phyloP scores from a whole-genome alignment of 305 asterid genomes.

The Rubia tinctorum region DNA sequence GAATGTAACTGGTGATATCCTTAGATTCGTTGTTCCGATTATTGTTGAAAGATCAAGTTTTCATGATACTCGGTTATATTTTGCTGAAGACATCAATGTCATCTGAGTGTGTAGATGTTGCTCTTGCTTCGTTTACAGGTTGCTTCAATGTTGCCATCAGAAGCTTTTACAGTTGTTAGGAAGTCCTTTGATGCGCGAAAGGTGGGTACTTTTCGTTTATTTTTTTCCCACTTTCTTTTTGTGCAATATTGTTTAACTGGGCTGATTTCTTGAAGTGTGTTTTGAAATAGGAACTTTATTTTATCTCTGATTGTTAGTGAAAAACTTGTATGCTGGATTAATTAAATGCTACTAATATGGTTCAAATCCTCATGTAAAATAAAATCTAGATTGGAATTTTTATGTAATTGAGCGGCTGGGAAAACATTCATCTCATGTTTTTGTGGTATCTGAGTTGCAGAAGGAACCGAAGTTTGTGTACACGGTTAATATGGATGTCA shows the following conservation, averaged over 20 bases:
- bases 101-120: conserved; percentile 4
- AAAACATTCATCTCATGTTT: conserved; percentile 14
- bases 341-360: not conserved
- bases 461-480: conserved; percentile 88
- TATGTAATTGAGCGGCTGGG: not conserved
- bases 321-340: not conserved
- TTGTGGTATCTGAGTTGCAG: conserved; percentile 38
- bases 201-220: conserved; percentile 45
- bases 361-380: not conserved
- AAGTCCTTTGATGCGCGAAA: conserved; percentile 98
- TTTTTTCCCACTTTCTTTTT: not conserved
- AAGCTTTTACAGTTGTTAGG: conserved; percentile 80
- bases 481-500: conserved; percentile 81
- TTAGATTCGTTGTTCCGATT: not conserved
- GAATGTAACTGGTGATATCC: not conserved
- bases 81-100: not conserved
- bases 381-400: not conserved
- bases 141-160: conserved; percentile 91
- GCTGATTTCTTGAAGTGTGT: not conserved
- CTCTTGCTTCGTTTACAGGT: conserved; percentile 47
- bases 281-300: not conserved
- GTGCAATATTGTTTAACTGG: not conserved
- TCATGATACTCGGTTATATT: not conserved
- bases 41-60: too few relatives aligned
- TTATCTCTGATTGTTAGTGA: not conserved